Percentiles rank a stretch among this genome's conserved stretches.
These are phyloP conservation scores for Quercus lobata DNA, from an alignment of 331 rosid species.

Conservation along the genomic window DNA sequence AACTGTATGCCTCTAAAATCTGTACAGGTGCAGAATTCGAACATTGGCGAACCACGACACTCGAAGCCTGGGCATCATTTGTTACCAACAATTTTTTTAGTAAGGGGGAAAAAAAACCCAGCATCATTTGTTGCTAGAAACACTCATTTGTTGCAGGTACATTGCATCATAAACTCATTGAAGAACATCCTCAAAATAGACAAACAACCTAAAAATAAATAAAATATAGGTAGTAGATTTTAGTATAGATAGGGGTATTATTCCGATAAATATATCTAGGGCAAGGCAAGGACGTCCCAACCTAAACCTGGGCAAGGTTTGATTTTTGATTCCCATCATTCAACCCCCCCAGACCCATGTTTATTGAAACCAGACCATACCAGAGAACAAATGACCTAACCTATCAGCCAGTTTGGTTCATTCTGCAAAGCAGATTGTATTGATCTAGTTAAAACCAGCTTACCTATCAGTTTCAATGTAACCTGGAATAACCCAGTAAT, in stretches of 20 bases:
- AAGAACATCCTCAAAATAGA: too few relatives aligned
- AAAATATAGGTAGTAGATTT: too few relatives aligned
- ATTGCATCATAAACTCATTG: too few relatives aligned
- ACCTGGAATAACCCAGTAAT: not conserved
- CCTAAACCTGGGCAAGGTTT: too few relatives aligned
- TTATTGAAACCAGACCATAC: not conserved
- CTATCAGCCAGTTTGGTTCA: not conserved
- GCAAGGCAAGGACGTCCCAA: too few relatives aligned
- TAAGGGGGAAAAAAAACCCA: too few relatives aligned
- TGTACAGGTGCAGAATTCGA: not conserved
- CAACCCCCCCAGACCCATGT: not conserved
- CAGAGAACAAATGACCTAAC: not conserved
- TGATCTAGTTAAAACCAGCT: not conserved
- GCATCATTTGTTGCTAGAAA: not conserved
- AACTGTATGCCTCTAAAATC: too few relatives aligned
- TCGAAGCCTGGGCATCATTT: not conserved
- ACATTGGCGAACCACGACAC: not conserved
- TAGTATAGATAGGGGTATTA: too few relatives aligned
- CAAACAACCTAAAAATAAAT: too few relatives aligned
- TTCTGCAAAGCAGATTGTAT: not conserved
- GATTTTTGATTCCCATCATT: too few relatives aligned
- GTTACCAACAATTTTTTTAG: too few relatives aligned
- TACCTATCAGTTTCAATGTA: not conserved
- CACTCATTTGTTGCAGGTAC: not conserved
- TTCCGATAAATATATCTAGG: too few relatives aligned